Evolutionary conservation across 2,329 filamentous ascomycete genomes (phyloP).

Genomic region (Penicillium polonicum): DNA sequence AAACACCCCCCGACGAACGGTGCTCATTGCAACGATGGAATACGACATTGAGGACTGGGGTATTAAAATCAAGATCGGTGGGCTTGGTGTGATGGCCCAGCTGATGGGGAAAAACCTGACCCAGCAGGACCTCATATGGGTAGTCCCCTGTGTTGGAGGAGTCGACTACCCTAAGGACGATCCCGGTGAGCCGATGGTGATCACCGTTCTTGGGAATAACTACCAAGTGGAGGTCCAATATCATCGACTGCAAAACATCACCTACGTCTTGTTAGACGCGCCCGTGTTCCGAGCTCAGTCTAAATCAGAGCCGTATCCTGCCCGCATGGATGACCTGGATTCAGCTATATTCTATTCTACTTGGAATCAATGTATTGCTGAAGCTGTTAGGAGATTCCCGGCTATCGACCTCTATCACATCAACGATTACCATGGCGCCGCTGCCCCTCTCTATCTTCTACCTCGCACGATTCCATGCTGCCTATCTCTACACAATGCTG

Average conservation of each 20-base stretch:
- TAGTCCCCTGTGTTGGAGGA: slow-evolving; percentile 61
- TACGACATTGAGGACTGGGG: slow-evolving; percentile 70
- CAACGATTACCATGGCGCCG: slow-evolving; percentile 64
- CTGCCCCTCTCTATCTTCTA: slow-evolving; percentile 64
- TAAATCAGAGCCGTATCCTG: slow-evolving; percentile 63
- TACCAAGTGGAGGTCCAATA: slow-evolving; percentile 66
- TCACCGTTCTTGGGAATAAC: slow-evolving; percentile 59
- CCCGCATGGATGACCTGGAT: slow-evolving; percentile 67
- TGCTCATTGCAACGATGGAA: slow-evolving; percentile 69
- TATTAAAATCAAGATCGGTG: slow-evolving; percentile 71
- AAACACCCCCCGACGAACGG: slow-evolving; percentile 47
- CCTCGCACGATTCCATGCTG: slow-evolving; percentile 62
- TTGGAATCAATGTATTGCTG: slow-evolving; percentile 69
- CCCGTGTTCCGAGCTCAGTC: slow-evolving; percentile 66
- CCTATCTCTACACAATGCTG: slow-evolving; percentile 66
- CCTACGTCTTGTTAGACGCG: slow-evolving; percentile 65
- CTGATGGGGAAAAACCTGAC: slow-evolving; percentile 65
- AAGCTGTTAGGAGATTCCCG: slow-evolving; percentile 61
- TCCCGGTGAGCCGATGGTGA: slow-evolving; percentile 59
- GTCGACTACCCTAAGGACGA: slow-evolving; percentile 64
- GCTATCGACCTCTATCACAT: slow-evolving; percentile 65
- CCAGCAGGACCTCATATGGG: slow-evolving; percentile 66
- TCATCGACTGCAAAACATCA: slow-evolving; percentile 64
- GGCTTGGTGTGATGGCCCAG: slow-evolving; percentile 68
- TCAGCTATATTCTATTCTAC: slow-evolving; percentile 67